phyloP scores from a whole-genome alignment of 202 grass and related monocot species.

The Bolboschoenoplectus hybrid region DNA sequence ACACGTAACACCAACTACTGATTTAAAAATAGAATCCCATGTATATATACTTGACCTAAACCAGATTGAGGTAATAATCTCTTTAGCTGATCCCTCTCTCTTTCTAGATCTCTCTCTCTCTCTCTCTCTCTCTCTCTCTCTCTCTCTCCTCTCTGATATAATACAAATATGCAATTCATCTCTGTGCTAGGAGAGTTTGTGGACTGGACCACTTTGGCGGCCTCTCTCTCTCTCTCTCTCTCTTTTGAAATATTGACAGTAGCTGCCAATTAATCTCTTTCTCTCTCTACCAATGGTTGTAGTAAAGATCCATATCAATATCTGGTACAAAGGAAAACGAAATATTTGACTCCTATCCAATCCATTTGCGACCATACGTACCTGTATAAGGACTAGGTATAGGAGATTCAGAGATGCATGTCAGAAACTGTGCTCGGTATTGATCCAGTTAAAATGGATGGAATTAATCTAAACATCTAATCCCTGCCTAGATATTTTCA shows the following conservation, averaged over 20 bases:
- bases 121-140: not conserved
- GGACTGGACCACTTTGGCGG: conserved; percentile 38
- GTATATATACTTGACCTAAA: not conserved
- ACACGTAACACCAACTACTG: not conserved
- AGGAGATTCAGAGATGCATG: not conserved
- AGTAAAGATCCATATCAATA: conserved; percentile 18
- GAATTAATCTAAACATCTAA: not conserved
- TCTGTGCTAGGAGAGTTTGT: conserved; percentile 11
- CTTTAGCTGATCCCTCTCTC: not conserved
- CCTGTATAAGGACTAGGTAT: not conserved
- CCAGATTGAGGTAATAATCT: not conserved
- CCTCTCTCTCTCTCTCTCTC: not conserved
- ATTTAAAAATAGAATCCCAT: not conserved
- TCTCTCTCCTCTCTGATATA: not conserved
- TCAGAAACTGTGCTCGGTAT: not conserved
- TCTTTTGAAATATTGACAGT: not conserved
- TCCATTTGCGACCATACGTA: not conserved
- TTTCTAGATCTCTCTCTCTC: not conserved
- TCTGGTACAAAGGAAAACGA: conserved; percentile 15
- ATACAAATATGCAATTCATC: conserved; percentile 14
- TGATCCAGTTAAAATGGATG: not conserved
- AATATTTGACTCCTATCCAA: conserved; percentile 7
- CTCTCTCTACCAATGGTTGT: conserved; percentile 22
- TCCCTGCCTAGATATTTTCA: not conserved
- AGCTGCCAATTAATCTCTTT: not conserved